Evolutionary conservation across 371 early-diverging fungal species (phyloP), one percentile per base, ranked within the genome.

Genomic region (Polyrhizophydium stewartii): DNA sequence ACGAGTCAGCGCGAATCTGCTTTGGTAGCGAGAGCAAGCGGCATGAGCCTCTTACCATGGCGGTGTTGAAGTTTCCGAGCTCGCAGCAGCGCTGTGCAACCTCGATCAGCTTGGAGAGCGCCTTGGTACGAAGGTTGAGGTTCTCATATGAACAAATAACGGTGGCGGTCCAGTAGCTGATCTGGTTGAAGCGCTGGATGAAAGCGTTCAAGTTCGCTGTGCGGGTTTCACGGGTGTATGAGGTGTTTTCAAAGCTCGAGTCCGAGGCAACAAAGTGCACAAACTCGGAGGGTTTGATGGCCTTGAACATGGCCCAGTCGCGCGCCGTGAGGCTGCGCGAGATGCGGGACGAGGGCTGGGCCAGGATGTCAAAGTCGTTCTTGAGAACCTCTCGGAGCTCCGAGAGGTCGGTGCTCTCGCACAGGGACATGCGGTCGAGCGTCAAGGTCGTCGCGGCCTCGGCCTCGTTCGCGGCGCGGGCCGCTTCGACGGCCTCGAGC

Each of bases 111-210:
- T 69, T 74, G 51, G 68, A 69, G 35, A 73, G 17, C 38, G 68
- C 68, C 30, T 64, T 64, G 22, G 64, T 59, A 21, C 78, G 61
- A 27, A 58, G 46, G 28, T 59, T 59, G 30, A 46, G 41, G 17
- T 66, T 58, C 2, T 58, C 61, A 33, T 64, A 61, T 6, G 66
- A 61, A 40, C 61, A 63, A 19, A 72, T 49, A 0, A 72, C 65
- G 19, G 75, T 74, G 19, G 63, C 65, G 2, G 71, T 73, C 78
- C 78, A 77, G 60, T 64, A 77, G 25, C 70, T 69, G 19, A 74
- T 51, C 43, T 62, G 58, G 51, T 77, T 77, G 66, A 77, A 77
- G 31, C 75, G 65, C n/a, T 62, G 56, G 47, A 77, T 71, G 55
- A 63, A 75, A 7, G 22, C 28, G 25, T 61, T 60, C 7, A 77